Base-by-base conservation (phyloP, 768 basidiomycete genomes). In the Phylloporus sp. region DNA sequence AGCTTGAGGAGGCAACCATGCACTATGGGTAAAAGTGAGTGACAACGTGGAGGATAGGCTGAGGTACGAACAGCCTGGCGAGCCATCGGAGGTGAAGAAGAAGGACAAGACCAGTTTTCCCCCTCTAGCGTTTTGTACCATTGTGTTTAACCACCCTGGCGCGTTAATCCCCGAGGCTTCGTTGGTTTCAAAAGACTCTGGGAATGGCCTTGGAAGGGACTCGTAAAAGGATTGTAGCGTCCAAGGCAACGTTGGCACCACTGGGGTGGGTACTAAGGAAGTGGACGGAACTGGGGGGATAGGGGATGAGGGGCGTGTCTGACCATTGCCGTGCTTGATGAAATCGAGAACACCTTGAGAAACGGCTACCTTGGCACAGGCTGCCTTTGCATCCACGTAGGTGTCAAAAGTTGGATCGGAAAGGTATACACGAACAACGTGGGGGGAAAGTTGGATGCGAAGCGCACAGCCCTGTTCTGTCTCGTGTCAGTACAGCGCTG, bases 1-100 rank as follows among this genome's bases (percentile, higher is more conserved):
- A 89, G 56, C 24, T 82, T 80, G 36, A 88, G 72, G 11, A 88
- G 65, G 61, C 80, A 84, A 4, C 86, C 86, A 34, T 84, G 79
- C 13, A 81, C 82, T 85, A 45, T 11, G 41, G 26, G 41, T 35
- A 46, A 40, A n/a, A 16, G 18, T 55, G 47, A 48, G 53, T 45
- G 31, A 54, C 15, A 20, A 50, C 43, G 24, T 26, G 35, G 10
- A 34, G 42, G 51, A 15, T 24, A 27, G 16, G 31, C n/a, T n/a
- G 44, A 41, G 15, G 38, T 15, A 74, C 79, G 64, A 57, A 83
- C 83, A 60, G 47, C 74, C 74, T 13, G 70, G 66, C 18, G 68
- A 68, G 16, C 71, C 63, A 34, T 80, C 74, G 4, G 70, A 69
- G 4, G 70, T 70, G 64, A 75, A 79, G 44, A 75, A 70, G 57